Evolutionary conservation across 108 stramenopile species (phyloP), one percentile per base, ranked within the genome.

Genomic region (Fistulifera solaris): DNA sequence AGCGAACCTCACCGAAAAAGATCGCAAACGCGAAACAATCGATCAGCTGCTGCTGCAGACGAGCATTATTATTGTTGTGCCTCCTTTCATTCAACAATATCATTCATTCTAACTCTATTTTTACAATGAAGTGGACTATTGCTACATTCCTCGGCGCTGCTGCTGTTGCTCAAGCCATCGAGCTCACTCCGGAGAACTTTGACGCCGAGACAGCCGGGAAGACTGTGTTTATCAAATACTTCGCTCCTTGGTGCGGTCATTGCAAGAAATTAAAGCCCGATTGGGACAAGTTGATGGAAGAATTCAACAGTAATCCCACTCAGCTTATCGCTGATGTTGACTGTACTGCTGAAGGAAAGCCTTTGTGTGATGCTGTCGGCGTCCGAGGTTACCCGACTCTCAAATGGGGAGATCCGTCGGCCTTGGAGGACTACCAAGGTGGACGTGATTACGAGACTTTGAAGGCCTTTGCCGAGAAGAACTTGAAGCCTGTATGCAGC

Each of bases 201-300:
- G 76, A 71, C 10, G 48, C 52, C 16, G 49, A 58, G 38, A 91
- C 89, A 0, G 50, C 56, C 22, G 81, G 81, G 15, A 92, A 84
- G 65, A 73, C 72, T 12, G 77, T 87, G 18, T 82, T 87, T 54
- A 54, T 88, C 52, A 92, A 88, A 73, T 84, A 83, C 54, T 82
- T 76, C 47, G 81, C 83, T 41, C 88, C 88, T 13, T 85, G 83
- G 80, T 89, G 87, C 54, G 83, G 87, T 14, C 83, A 89, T 60
- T 84, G 81, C 62, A 77, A 85, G 44, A 64, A 71, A 46, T 39
- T 89, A 54, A 73, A 72, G 39, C 78, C 82, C 0, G 79, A 78
- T 61, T 76, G 90, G 86, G 84, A 92, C 38, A 77, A 75, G 55
- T 76, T 91, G n/a, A 70, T 73, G 8, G 72, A 66, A 46, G 76